Percentiles rank a stretch among this genome's conserved stretches.
These are phyloP conservation scores for Globisporangium megalacanthum DNA, from an alignment of 352 stramenopile genomes.

Conservation along the genomic window DNA sequence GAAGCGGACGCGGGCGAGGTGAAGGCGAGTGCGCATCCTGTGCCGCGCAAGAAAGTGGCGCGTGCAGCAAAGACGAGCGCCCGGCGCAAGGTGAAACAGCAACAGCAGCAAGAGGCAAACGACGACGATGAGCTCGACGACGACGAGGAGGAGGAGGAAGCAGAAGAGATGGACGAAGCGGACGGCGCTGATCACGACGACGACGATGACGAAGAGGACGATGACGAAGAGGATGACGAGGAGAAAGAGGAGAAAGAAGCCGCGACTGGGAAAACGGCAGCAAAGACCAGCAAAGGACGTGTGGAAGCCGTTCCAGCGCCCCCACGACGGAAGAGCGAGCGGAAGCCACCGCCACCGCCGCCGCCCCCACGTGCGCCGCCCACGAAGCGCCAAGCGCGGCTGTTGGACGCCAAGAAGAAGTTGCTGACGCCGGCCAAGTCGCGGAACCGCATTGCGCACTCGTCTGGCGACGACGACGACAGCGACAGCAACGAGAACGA, in stretches of 20 bases:
- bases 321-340: conserved; percentile 27
- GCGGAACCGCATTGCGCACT: conserved; percentile 13
- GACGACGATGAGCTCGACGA: conserved; percentile 44
- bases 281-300: conserved; percentile 9
- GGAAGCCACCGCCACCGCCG: conserved; percentile 17
- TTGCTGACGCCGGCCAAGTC: conserved; percentile 10
- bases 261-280: conserved; percentile 16
- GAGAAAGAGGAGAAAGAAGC: conserved; percentile 28
- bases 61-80: conserved; percentile 23
- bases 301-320: conserved; percentile 1
- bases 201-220: conserved; percentile 15
- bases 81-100: conserved; percentile 23
- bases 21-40: neutral
- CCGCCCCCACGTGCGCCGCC: conserved; percentile 16
- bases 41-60: conserved; percentile 30
- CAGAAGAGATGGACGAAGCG: conserved; percentile 29
- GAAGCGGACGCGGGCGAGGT: conserved; percentile 21
- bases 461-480: conserved; percentile 9
- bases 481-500: conserved; percentile 10
- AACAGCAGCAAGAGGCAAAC: conserved; percentile 20
- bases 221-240: conserved; percentile 13
- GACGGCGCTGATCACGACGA: conserved; percentile 20
- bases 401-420: conserved; percentile 14
- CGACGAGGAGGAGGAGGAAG: conserved; percentile 35
- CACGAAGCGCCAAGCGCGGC: conserved; percentile 19